These are phyloP conservation scores for Clohesyomyces aquaticus DNA, from an alignment of 495 filamentous ascomycete species.

Conservation along the genomic window DNA sequence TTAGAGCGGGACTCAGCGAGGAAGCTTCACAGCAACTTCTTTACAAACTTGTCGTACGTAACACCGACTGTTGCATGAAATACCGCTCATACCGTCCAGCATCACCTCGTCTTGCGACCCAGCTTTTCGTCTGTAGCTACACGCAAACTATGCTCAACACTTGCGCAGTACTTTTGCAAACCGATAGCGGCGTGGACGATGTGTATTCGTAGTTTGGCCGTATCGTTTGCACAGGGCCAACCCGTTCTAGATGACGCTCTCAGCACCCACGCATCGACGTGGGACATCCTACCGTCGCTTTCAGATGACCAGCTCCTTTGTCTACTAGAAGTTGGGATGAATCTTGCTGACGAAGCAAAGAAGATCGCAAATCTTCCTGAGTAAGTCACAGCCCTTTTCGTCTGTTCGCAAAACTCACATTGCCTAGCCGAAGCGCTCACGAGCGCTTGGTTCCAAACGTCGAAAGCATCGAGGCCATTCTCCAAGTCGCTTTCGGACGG, in stretches of 20 bases:
- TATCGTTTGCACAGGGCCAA: constrained; percentile 61
- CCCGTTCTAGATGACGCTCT: constrained; percentile 54
- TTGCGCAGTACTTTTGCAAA: constrained; percentile 79
- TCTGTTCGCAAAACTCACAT: neutral
- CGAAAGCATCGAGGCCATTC: constrained; percentile 23
- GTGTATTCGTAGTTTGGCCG: constrained; percentile 69
- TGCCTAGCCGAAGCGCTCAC: constrained; percentile 19
- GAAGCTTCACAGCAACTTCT: constrained; percentile 66
- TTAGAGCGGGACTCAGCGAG: constrained; percentile 63
- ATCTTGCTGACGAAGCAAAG: constrained; percentile 74
- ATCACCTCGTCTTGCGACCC: constrained; percentile 28
- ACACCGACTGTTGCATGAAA: constrained; percentile 28
- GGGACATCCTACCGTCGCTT: constrained; percentile 59
- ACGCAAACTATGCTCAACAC: constrained; percentile 80
- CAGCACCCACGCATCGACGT: constrained; percentile 55
- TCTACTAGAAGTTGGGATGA: constrained; percentile 72
- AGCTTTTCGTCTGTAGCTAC: constrained; percentile 62
- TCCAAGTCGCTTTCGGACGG: constrained; percentile 30
- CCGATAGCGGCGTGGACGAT: constrained; percentile 68
- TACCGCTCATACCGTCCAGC: constrained; percentile 18
- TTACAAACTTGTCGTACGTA: constrained; percentile 70
- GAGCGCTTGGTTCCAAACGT: constrained; percentile 28
- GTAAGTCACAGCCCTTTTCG: constrained; percentile 43
- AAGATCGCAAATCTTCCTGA: constrained; percentile 56
- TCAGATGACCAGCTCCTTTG: constrained; percentile 59